These are phyloP conservation scores for Melocanna baccifera DNA, from an alignment of 176 grass and related monocot species.

Conservation along the genomic window DNA sequence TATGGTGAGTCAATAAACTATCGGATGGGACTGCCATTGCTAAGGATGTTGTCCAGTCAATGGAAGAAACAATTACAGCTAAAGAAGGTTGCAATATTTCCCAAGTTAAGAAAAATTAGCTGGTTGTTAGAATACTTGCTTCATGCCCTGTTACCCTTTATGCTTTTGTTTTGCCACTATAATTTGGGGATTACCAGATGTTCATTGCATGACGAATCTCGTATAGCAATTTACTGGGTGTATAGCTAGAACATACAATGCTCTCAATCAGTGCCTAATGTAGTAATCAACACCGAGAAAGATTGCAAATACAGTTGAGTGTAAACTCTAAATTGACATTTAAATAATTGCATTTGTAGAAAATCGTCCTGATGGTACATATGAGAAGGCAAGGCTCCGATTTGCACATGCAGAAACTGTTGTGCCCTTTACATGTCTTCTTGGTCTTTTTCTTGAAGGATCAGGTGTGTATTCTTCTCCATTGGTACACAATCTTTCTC, in stretches of 20 bases:
- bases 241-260: background rate
- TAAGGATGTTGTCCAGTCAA: constrained; percentile 84
- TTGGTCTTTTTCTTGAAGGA: constrained; percentile 87
- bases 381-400: constrained; percentile 90
- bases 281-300: background rate
- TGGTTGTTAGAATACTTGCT: background rate
- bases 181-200: background rate
- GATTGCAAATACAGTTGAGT: background rate
- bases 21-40: constrained; percentile 77
- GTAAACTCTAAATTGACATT: background rate
- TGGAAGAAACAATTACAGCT: constrained; percentile 74
- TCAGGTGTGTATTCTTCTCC: constrained; percentile 38
- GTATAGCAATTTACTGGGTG: background rate
- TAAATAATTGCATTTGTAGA: constrained; percentile 39
- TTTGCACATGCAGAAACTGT: constrained; percentile 96
- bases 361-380: constrained; percentile 48
- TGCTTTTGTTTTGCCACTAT: background rate
- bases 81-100: constrained; percentile 61
- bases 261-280: background rate
- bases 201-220: background rate
- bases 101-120: background rate
- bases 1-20: constrained; percentile 98
- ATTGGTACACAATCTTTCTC: background rate
- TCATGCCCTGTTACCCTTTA: background rate
- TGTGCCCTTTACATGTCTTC: constrained; percentile 87